Conservation (phyloP, 1,139 yeast species). For the Candida albicans region DNA sequence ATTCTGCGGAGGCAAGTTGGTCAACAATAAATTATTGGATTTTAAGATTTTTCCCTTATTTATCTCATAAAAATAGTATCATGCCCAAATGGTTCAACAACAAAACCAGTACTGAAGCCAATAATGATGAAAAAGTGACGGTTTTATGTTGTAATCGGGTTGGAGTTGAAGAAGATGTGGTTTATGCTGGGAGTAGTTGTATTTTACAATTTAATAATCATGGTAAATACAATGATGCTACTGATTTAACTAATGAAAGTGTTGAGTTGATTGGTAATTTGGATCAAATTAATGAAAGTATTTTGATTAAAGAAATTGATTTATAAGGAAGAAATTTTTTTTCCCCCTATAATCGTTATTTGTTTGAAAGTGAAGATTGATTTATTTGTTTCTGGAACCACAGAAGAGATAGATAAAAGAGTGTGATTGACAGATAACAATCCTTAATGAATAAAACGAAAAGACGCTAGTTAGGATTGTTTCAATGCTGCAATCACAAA, state of each 20-base stretch:
- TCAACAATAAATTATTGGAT: slow-evolving; percentile 62
- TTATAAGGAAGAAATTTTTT: slow-evolving; percentile 5
- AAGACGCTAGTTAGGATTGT: too few species aligned
- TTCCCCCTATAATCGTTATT: too few species aligned
- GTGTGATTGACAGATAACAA: too few species aligned
- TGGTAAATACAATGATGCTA: slow-evolving; percentile 8
- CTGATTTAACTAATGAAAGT: slow-evolving; percentile 38
- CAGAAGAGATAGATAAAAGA: neutral
- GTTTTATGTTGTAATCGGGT: slow-evolving; percentile 65
- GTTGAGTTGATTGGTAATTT: slow-evolving; percentile 55
- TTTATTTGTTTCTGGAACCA: neutral
- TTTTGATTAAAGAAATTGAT: slow-evolving; percentile 57
- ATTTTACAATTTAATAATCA: slow-evolving; percentile 52
- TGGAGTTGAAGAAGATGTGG: slow-evolving; percentile 69
- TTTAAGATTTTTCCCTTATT: slow-evolving; percentile 64
- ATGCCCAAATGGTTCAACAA: slow-evolving; percentile 22
- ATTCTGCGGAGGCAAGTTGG: slow-evolving; percentile 18
- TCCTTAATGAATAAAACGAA: too few species aligned
- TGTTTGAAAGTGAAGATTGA: too few species aligned
- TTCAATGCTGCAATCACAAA: too few species aligned
- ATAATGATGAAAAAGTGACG: slow-evolving; percentile 22
- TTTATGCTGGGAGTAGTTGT: slow-evolving; percentile 73
- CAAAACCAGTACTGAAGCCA: too few species aligned
- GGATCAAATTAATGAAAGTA: slow-evolving; percentile 64
- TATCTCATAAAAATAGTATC: slow-evolving; percentile 41